Percentiles rank a stretch among this genome's conserved stretches.
Conservation (phyloP, 169 alveolate genomes). For the Theileria sp. region DNA sequence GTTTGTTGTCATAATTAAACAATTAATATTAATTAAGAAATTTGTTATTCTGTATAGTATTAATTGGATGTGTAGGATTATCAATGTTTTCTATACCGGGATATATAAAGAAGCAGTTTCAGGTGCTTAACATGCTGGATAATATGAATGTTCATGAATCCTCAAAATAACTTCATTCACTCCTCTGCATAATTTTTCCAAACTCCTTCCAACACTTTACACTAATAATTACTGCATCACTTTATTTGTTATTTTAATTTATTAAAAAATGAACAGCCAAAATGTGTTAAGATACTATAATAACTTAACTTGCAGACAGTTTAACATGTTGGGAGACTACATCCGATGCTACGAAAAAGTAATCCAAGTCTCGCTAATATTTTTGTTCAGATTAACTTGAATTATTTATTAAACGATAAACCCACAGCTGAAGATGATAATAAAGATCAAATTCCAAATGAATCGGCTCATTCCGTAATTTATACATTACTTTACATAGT, state of each 20-base stretch:
- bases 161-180: constrained; percentile 8
- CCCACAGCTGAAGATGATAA: not conserved
- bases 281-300: constrained; percentile 28
- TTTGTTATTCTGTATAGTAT: not conserved
- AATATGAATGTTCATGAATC: constrained; percentile 27
- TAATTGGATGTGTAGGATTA: constrained; percentile 19
- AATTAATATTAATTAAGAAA: no score
- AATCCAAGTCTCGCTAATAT: not conserved
- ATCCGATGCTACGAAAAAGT: constrained; percentile 49
- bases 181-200: constrained; percentile 11
- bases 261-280: not conserved
- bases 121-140: constrained; percentile 61
- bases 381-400: not conserved
- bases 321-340: constrained; percentile 64
- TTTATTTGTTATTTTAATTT: not conserved
- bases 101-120: constrained; percentile 45
- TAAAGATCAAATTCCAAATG: not conserved
- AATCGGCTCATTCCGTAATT: not conserved
- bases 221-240: not conserved
- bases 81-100: constrained; percentile 49
- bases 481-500: not conserved
- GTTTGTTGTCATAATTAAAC: no score
- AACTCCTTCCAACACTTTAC: not conserved
- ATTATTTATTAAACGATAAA: not conserved
- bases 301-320: constrained; percentile 44